phyloP scores from a whole-genome alignment of 1,139 yeast species.

The Debaryomyces nepalensis region DNA sequence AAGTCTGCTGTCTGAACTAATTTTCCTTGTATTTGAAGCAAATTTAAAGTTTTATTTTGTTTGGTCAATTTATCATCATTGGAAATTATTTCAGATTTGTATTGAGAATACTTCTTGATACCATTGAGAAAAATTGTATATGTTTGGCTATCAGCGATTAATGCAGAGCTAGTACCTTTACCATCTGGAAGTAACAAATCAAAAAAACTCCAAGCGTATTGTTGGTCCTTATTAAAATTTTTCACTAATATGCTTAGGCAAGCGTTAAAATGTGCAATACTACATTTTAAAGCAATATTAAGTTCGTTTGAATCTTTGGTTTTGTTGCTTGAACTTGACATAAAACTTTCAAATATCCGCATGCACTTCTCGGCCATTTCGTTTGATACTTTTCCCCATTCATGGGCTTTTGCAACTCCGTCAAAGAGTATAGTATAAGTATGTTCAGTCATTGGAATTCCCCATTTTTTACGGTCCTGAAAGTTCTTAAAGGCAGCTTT shows the following conservation, averaged over 20 bases:
- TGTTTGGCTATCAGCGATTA: constrained; percentile 42
- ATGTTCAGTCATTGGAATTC: constrained; percentile 55
- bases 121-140: constrained; percentile 49
- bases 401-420: constrained; percentile 52
- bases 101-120: constrained; percentile 28
- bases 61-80: constrained; percentile 22
- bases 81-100: constrained; percentile 23
- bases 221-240: constrained; percentile 38
- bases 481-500: constrained; percentile 52
- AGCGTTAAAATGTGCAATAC: constrained; percentile 43
- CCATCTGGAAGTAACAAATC: constrained; percentile 30
- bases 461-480: constrained; percentile 64
- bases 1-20: constrained; percentile 34
- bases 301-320: constrained; percentile 5
- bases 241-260: constrained; percentile 42
- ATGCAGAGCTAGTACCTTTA: constrained; percentile 18
- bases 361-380: constrained; percentile 28
- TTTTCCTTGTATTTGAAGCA: constrained; percentile 36
- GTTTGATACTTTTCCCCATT: constrained; percentile 39
- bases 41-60: constrained; percentile 26
- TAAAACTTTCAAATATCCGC: constrained; percentile 28
- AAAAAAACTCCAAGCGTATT: constrained; percentile 45
- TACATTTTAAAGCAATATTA: constrained; percentile 20
- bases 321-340: not conserved
- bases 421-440: constrained; percentile 60